A percentile compares a stretch with the other conserved stretches of the same genome.
Evolutionary conservation across 768 basidiomycete genomes (phyloP).

Genomic region (Gloeostereum incarnatum): DNA sequence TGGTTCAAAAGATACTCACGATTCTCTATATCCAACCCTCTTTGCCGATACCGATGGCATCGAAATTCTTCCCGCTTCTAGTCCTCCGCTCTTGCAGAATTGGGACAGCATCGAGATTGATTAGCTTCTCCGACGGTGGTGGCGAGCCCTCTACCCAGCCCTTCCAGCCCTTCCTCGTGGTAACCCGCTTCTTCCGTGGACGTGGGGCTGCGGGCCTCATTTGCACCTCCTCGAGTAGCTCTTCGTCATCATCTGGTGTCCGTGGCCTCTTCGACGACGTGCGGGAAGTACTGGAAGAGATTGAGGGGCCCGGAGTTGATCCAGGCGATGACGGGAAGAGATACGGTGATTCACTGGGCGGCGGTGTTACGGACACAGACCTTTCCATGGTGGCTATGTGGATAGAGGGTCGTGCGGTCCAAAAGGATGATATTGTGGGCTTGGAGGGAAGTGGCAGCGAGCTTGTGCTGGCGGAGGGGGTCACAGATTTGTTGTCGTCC

Average conservation of each 20-base stretch:
- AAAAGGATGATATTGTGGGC: constrained; percentile 38
- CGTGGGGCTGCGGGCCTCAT: constrained; percentile 16
- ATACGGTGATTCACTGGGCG: constrained; percentile 38
- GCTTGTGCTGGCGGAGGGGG: constrained; percentile 20
- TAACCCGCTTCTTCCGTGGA: constrained; percentile 50
- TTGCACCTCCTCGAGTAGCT: constrained; percentile 17
- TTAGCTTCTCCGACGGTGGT: constrained; percentile 69
- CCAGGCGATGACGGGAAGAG: constrained; percentile 47
- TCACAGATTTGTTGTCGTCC: constrained; percentile 18
- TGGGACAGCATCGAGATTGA: constrained; percentile 69
- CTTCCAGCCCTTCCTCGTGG: constrained; percentile 81
- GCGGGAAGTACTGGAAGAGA: constrained; percentile 63
- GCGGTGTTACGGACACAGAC: constrained; percentile 68
- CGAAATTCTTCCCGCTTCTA: constrained; percentile 81
- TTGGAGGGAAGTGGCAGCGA: constrained; percentile 14
- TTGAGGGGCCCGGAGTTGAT: constrained; percentile 69
- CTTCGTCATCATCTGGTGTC: constrained; percentile 60
- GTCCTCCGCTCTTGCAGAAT: constrained; percentile 67
- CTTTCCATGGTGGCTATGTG: constrained; percentile 63
- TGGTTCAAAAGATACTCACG: constrained; percentile 27
- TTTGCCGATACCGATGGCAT: constrained; percentile 70
- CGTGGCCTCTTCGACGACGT: constrained; percentile 75
- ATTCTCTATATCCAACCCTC: constrained; percentile 65
- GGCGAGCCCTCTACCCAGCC: constrained; percentile 87
- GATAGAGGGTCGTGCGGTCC: constrained; percentile 65